Conservation (phyloP, 2,329 filamentous ascomycete genomes). For the Fusarium sp. region DNA sequence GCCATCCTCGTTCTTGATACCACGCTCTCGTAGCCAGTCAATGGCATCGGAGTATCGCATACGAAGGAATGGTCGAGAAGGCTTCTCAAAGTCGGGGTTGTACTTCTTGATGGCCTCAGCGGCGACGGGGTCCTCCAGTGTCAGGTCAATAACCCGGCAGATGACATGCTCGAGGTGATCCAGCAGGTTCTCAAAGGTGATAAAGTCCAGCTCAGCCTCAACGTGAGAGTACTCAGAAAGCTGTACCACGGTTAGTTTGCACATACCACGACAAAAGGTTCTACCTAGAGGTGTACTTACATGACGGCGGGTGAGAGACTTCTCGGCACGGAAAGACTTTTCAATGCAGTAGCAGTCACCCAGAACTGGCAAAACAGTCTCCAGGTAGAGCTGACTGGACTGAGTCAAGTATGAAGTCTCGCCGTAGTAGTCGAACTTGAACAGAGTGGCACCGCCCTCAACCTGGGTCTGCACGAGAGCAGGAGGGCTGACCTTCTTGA, state of each 20-base stretch:
- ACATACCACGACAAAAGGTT: neutral
- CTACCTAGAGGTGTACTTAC: slow-evolving; percentile 15
- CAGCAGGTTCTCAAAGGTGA: slow-evolving; percentile 90
- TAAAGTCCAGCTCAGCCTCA: slow-evolving; percentile 96
- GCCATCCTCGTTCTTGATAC: slow-evolving; percentile 93
- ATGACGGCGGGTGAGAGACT: slow-evolving; percentile 92
- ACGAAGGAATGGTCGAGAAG: slow-evolving; percentile 86
- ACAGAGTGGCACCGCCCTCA: slow-evolving; percentile 91
- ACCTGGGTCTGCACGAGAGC: slow-evolving; percentile 95
- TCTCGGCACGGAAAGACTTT: slow-evolving; percentile 98
- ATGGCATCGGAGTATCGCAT: slow-evolving; percentile 97
- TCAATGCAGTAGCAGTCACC: slow-evolving; percentile 98
- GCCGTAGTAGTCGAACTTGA: slow-evolving; percentile 88
- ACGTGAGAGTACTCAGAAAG: slow-evolving; percentile 97
- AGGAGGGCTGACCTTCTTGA: slow-evolving; percentile 87
- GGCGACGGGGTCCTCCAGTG: slow-evolving; percentile 77
- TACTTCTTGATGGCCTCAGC: slow-evolving; percentile 81
- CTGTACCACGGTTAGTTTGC: slow-evolving; percentile 9
- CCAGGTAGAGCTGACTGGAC: slow-evolving; percentile 96
- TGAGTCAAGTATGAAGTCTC: slow-evolving; percentile 94
- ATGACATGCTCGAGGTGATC: slow-evolving; percentile 87
- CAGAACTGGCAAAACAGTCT: slow-evolving; percentile 89
- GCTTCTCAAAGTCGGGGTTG: slow-evolving; percentile 89
- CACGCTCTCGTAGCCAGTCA: slow-evolving; percentile 88
- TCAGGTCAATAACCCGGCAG: slow-evolving; percentile 83